Base-by-base conservation (phyloP, 1,284 basidiomycete species). In the Amylostereum chailletii region DNA sequence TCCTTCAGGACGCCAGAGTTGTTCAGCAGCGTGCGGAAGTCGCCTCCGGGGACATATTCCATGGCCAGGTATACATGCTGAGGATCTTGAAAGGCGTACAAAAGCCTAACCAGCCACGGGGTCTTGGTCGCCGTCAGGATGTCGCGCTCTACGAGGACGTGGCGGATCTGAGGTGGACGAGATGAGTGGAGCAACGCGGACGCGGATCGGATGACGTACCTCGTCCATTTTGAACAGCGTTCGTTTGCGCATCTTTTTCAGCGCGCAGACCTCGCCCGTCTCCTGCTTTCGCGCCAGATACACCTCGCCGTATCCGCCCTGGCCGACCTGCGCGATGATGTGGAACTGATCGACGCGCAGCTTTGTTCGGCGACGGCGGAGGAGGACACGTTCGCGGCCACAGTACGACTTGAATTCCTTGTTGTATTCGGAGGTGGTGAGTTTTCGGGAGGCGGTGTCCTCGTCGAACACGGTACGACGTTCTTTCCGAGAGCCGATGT, bases 31-130 rank as follows among this genome's bases (percentile, higher is more conserved):
- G 94, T 97, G 6, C 94, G 79, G 72, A 97, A 96, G 64, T 97
- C 94, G 47, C 94, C 94, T 36, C 94, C 94, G 1, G 94, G 94
- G 9, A 97, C 94, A 63, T 95, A 97, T 74, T 99, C 96, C 94
- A 97, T 97, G 0, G 94, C 94, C 45, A 97, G 86, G 63, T 94
- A 97, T 31, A 97, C 92, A 59, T 86, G 77, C 52, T 87, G 75
- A 0, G 81, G 72, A 63, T 97, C 94, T 66, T 97, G 94, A 70
- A 97, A 97, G 1, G 94, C 94, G 63, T 97, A 97, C 3, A 97
- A 71, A 6, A 97, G 74, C 26, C 84, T 76, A 42, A 97, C 94
- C 50, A 97, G 78, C 94, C 94, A 97, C 2, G 93, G 89, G 0
- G 93, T 94, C 67, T 94, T 94, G 32, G 94, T 95, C 1, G 92